phyloP scores from a whole-genome alignment of 106 monocot species.

The Triglochin maritima region DNA sequence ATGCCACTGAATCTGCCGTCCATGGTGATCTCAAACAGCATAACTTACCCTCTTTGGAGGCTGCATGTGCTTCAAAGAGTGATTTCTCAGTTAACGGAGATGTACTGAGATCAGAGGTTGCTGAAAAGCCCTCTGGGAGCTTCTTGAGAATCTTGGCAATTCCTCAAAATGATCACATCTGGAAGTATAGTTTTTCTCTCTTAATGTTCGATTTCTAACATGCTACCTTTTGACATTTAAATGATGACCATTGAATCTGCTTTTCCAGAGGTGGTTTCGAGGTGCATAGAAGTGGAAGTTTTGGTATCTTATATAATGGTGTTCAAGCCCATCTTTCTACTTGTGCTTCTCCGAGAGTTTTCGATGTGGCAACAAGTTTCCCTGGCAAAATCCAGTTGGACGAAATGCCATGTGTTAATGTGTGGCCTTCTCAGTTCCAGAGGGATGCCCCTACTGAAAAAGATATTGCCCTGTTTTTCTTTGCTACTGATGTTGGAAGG shows the following conservation, averaged over 20 bases:
- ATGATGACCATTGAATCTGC: background rate
- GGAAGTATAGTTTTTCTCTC: slow-evolving; percentile 56
- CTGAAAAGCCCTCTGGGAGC: slow-evolving; percentile 16
- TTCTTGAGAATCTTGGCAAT: slow-evolving; percentile 22
- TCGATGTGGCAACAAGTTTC: slow-evolving; percentile 41
- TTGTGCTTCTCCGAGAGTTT: slow-evolving; percentile 58
- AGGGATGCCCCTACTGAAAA: slow-evolving; percentile 40
- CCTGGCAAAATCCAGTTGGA: slow-evolving; percentile 48
- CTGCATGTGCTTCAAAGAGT: slow-evolving; percentile 1
- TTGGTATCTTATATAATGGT: slow-evolving; percentile 32
- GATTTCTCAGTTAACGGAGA: slow-evolving; percentile 8
- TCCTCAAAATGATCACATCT: slow-evolving; percentile 60
- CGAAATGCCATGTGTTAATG: slow-evolving; percentile 33
- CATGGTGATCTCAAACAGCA: slow-evolving; percentile 8
- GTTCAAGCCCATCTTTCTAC: slow-evolving; percentile 83
- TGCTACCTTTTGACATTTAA: background rate
- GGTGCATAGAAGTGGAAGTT: slow-evolving; percentile 27
- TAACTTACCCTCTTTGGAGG: slow-evolving; percentile 2
- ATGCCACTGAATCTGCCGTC: slow-evolving; percentile 7
- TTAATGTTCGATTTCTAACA: background rate
- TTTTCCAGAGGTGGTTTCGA: slow-evolving; percentile 62
- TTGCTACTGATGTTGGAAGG: slow-evolving; percentile 79
- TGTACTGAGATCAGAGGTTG: slow-evolving; percentile 14
- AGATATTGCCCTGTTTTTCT: slow-evolving; percentile 85
- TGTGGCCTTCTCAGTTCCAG: slow-evolving; percentile 56